Conservation (phyloP, 345 rosid species). For the Carallia brachiata region DNA sequence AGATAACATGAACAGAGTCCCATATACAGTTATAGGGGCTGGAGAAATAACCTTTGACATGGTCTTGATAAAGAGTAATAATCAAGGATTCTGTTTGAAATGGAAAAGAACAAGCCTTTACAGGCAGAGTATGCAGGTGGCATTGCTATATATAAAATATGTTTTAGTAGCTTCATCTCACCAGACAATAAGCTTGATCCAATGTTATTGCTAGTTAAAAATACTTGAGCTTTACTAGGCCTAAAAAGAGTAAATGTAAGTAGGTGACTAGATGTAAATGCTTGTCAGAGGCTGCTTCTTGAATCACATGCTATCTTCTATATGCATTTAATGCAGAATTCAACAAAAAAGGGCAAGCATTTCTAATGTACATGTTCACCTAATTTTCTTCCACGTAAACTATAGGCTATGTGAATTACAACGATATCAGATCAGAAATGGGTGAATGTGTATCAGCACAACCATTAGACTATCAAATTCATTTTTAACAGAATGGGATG, state of each 20-base stretch:
- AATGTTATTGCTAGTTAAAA: neutral
- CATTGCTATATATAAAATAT: neutral
- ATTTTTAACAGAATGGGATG: no score
- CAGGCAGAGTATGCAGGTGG: neutral
- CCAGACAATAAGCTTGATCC: neutral
- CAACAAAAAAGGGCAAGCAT: neutral
- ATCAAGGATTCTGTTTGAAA: neutral
- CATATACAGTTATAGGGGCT: neutral
- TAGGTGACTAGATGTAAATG: neutral
- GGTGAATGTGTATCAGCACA: no score
- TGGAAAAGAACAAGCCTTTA: neutral
- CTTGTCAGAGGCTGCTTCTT: neutral
- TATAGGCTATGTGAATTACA: no score
- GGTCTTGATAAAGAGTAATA: neutral
- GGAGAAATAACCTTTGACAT: conserved; percentile 1
- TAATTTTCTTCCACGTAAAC: neutral
- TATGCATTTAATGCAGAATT: neutral
- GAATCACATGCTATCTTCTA: neutral
- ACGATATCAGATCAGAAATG: no score
- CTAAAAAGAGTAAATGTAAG: neutral
- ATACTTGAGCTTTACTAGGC: neutral
- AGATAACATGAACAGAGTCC: no score
- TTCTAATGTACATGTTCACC: neutral
- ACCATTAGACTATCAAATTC: no score
- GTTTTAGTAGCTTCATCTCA: neutral